phyloP scores from a whole-genome alignment of 495 filamentous ascomycete genomes.

The Aspergillus sclerotiicarbonarius region DNA sequence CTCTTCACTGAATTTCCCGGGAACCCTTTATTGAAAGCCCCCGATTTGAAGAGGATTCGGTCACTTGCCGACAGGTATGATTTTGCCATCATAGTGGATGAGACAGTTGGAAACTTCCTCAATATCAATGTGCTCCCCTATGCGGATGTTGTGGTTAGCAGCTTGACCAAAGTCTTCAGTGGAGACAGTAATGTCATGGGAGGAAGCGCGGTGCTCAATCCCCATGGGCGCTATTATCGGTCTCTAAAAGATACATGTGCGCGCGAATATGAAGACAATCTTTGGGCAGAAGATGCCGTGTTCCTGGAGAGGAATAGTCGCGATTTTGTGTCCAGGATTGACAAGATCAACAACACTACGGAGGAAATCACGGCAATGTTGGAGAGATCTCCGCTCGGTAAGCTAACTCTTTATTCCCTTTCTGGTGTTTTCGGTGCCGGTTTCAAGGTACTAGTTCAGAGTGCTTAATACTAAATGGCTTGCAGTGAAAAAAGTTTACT shows the following conservation, averaged over 20 bases:
- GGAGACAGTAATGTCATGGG: conserved; percentile 99
- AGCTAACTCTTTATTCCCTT: conserved; percentile 8
- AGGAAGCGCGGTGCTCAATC: conserved; percentile 83
- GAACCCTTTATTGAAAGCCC: conserved; percentile 84
- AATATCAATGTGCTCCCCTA: conserved; percentile 90
- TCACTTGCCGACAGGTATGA: conserved; percentile 76
- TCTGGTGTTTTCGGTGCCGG: background rate
- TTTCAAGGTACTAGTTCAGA: background rate
- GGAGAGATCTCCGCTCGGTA: conserved; percentile 51
- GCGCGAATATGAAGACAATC: conserved; percentile 76
- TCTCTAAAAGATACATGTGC: conserved; percentile 60
- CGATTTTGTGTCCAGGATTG: conserved; percentile 81
- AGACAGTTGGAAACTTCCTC: conserved; percentile 93
- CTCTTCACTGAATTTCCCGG: conserved; percentile 94
- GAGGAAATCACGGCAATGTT: conserved; percentile 77
- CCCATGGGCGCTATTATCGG: conserved; percentile 67
- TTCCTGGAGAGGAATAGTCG: conserved; percentile 96
- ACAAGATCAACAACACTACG: conserved; percentile 81
- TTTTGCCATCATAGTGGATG: conserved; percentile 90
- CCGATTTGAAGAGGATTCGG: conserved; percentile 78
- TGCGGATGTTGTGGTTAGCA: conserved; percentile 89
- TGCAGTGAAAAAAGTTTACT: conserved; percentile 77
- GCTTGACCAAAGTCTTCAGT: conserved; percentile 94
- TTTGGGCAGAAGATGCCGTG: conserved; percentile 90
- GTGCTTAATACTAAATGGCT: background rate